Evolutionary conservation across 495 filamentous ascomycete species (phyloP).

Genomic region (Hypomontagnella submonticulosa): DNA sequence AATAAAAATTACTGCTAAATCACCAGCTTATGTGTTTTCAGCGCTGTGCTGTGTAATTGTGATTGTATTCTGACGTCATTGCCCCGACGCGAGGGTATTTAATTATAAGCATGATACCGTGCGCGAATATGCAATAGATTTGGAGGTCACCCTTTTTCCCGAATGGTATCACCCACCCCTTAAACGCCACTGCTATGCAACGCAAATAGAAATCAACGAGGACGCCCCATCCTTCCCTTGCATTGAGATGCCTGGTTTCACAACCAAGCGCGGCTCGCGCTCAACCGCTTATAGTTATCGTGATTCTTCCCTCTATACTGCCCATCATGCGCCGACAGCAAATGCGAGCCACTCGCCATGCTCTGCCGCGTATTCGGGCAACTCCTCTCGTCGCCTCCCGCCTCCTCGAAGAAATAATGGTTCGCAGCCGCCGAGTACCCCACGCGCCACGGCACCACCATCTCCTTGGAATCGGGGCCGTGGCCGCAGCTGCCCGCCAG

Average conservation of each 20-base stretch:
- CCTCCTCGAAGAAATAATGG: constrained; percentile 57
- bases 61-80: background rate
- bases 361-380: background rate
- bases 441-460: constrained; percentile 70
- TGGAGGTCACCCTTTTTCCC: background rate
- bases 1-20: constrained; percentile 5
- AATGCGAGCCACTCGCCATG: constrained; percentile 35
- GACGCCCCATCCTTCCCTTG: background rate
- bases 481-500: constrained; percentile 72
- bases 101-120: background rate
- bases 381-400: background rate
- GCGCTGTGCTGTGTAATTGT: background rate
- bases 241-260: constrained; percentile 2
- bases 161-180: constrained; percentile 16
- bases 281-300: constrained; percentile 46
- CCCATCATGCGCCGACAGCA: constrained; percentile 19
- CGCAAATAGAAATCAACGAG: background rate
- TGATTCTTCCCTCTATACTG: constrained; percentile 19
- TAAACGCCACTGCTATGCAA: constrained; percentile 36
- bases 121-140: constrained; percentile 10
- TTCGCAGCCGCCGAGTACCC: constrained; percentile 51
- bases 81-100: background rate
- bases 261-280: constrained; percentile 41
- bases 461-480: constrained; percentile 64
- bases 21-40: background rate